Evolutionary conservation across 2,329 filamentous ascomycete species (phyloP), one percentile per base, ranked within the genome.

Genomic region (Nannizzia gypsea): DNA sequence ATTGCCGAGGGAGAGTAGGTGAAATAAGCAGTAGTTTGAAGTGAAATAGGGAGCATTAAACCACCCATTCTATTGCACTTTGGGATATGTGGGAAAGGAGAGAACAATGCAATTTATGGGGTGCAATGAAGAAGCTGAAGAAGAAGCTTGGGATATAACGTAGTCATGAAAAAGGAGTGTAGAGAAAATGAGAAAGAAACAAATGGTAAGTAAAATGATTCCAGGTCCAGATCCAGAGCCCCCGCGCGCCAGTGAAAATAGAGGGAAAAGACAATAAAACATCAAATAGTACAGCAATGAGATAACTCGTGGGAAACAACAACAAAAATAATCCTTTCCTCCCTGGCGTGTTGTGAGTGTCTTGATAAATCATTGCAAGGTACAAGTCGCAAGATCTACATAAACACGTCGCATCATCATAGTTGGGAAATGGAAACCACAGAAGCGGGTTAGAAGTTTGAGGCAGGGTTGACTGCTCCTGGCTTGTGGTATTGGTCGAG

Each of bases 401-500:
- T 50, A 50, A 36, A 50, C 44, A 50, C 44, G 22, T 28, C 44
- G 44, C 44, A 50, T 50, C 9, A 50, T 50, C 44, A 50, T 36
- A 8, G n/a, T n/a, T n/a, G n/a, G 13, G 31, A 9, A 5, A 50
- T 20, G 50, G 24, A 54, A 31, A 11, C 31, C 26, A 6, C 38
- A 17, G 6, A 15, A n/a, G n/a, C n/a, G 38, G 13, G 31, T 20
- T 74, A 79, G 64, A 79, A 79, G 67, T 79, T 79, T 58, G 77
- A 78, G 20, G 77, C 76, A 44, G 76, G 75, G 62, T 79, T 79
- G 65, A 79, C 76, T 6, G 75, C 76, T 40, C 76, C 76, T 57
- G 73, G 76, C 63, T 75, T 76, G 68, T 79, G 77, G 62, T 79
- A 79, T 65, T 79, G 77, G 67, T 79, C 76, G 52, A 79, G 68